Evolutionary conservation across 164 flowering plant genomes (phyloP), one percentile per base, ranked within the genome.

Genomic region (Berberis vulgaris): DNA sequence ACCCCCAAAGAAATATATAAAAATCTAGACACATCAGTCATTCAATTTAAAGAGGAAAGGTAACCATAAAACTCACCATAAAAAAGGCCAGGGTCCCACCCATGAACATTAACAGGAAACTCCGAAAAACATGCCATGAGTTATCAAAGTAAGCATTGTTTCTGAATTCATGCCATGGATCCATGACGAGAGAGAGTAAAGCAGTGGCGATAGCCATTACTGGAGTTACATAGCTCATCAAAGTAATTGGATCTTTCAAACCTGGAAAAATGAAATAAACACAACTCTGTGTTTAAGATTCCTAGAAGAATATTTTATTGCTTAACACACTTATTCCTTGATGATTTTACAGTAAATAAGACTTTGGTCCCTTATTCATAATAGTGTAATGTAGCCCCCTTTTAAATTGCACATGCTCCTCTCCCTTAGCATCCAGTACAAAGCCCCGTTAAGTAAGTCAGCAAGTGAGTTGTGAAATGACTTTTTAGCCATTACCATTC

Each of bases 181-280:
- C 99, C 69, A 88, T 55, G 10, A 83, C 3, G 47, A 95, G 84
- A 63, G 99, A 95, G 64, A 89, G 81, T 44, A 91, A 7, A 67
- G 80, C 91, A 54, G 99, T 95, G 67, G 76, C 79, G 40, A 85
- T 54, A 13, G 97, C 96, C 99, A 95, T 95, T 56, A 91, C 82
- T 59, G 99, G 99, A 70, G 97, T 77, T 67, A 95, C 88, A 62
- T 83, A 95, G 82, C 97, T 91, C 99, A 95, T 95, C 68, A 95
- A 74, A 38, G 87, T 80, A 67, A 95, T 76, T 6, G 99, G 99
- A 77, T 95, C 84, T 76, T 85, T 81, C 71, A 95, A 75, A 73
- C 99, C 99, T 91, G 83, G 49, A 80, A 71, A 60, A 66, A 43
- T 49, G 60, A 55, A 54, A 65, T 40, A 63, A 9, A 65, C 60